Percentiles rank a stretch among this genome's conserved stretches.
Conservation (phyloP, 768 basidiomycete species). For the Trichaptum fuscoviolaceum region DNA sequence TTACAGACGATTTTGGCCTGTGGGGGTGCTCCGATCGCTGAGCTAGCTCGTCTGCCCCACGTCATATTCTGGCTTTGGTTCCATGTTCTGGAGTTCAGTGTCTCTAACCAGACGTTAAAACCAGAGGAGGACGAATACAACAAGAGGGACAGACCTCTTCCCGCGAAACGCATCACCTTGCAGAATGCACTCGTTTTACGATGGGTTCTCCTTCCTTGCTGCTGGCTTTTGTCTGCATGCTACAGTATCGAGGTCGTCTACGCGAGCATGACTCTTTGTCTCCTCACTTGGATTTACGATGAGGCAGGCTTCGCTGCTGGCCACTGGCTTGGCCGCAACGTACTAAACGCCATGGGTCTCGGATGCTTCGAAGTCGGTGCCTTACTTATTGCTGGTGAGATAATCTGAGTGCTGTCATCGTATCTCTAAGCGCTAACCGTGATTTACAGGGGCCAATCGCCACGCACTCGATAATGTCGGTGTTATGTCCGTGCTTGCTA, state of each 20-base stretch:
- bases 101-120: constrained; percentile 39
- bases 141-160: constrained; percentile 41
- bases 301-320: constrained; percentile 30
- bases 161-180: constrained; percentile 36
- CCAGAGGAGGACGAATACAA: constrained; percentile 40
- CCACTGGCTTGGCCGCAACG: constrained; percentile 34
- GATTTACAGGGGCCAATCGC: constrained; percentile 20
- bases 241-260: constrained; percentile 28
- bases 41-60: constrained; percentile 10
- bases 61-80: constrained; percentile 36
- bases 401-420: neutral
- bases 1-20: constrained; percentile 15
- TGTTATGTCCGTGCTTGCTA: constrained; percentile 28
- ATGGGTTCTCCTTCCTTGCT: constrained; percentile 30
- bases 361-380: constrained; percentile 33
- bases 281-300: constrained; percentile 32
- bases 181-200: constrained; percentile 30
- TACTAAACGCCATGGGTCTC: constrained; percentile 34
- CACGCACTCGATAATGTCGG: constrained; percentile 23
- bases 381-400: constrained; percentile 32
- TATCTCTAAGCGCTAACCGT: constrained; percentile 8
- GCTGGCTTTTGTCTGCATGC: constrained; percentile 28
- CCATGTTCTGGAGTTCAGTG: constrained; percentile 38
- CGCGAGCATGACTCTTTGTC: constrained; percentile 29
- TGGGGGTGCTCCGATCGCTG: constrained; percentile 12